A percentile compares a stretch with the other conserved stretches of the same genome.
Evolutionary conservation across 768 basidiomycete species (phyloP).

Genomic region (Tricholoma saponaceum): DNA sequence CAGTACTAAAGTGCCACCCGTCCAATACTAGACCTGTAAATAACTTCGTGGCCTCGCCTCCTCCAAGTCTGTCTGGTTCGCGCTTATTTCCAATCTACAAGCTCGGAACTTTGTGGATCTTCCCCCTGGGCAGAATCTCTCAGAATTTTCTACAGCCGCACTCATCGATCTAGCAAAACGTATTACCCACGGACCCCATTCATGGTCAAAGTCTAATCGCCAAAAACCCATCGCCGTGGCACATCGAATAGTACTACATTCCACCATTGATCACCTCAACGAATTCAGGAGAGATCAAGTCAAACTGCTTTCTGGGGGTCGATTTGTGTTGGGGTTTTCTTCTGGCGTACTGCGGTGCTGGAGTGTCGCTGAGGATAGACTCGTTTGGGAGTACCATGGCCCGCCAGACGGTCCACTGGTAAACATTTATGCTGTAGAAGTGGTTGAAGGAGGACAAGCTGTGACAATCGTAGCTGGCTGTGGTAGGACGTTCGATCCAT

Average conservation of each 20-base stretch:
- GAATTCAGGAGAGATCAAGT: background rate
- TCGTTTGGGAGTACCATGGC: background rate
- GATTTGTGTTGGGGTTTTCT: background rate
- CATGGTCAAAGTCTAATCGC: conserved; percentile 2
- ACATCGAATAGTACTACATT: background rate
- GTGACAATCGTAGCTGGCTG: background rate
- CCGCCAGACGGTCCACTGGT: background rate
- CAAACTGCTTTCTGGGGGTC: background rate
- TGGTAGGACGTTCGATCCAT: background rate
- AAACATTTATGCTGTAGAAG: background rate
- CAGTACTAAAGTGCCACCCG: background rate
- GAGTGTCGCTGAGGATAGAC: background rate
- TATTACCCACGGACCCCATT: conserved; percentile 5
- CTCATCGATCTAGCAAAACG: conserved; percentile 7
- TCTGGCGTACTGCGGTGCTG: background rate
- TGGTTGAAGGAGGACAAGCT: background rate
- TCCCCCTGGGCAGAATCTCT: conserved; percentile 5
- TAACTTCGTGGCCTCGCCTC: conserved; percentile 1
- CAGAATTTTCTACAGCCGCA: conserved; percentile 1
- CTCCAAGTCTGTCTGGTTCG: conserved; percentile 7
- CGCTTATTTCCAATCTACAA: conserved; percentile 3
- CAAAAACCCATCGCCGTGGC: background rate
- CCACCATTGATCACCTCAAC: background rate
- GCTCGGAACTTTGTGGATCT: conserved; percentile 11
- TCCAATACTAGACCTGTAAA: background rate